Base-by-base conservation (phyloP, 2,329 filamentous ascomycete species). In the Fusarium tanahbumbuense region DNA sequence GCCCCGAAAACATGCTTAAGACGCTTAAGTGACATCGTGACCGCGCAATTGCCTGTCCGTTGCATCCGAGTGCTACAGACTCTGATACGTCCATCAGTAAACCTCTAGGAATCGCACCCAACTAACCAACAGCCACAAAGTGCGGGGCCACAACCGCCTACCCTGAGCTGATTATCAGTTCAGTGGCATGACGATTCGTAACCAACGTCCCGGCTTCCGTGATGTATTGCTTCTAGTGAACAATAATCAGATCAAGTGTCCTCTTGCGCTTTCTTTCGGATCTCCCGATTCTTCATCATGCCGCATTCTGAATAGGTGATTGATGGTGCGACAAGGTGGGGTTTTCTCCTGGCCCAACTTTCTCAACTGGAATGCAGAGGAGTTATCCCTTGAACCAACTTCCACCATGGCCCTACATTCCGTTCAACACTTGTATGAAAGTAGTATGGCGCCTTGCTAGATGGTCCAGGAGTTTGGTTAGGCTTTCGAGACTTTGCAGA, bases 401-500 rank as follows among this genome's bases (percentile, higher is more conserved):
- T 9, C 45, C 42, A 32, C 30, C 37, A 47, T 37, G 32, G 22
- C 23, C 25, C 46, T 57, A 37, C 48, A 30, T 64, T 49, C 49
- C 53, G 49, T 27, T 16, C 37, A 30, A 23, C 20, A 32, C 46
- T 71, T 18, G 25, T 10, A 55, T 56, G 18, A 32, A 50, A 48
- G 11, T 20, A 63, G 48, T 30, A 68, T 70, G 56, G 67, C 25
- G 41, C 49, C n/a, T 11, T 44, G 15, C 23, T 54, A 27, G 41
- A 48, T 45, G 42, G 25, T 34, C 64, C 61, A 55, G 32, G 42
- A 25, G 37, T 37, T 42, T 20, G 63, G 58, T 67, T 54, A 76
- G 25, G 60, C 54, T 55, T 56, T 76, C 8, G 70, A 78, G 20
- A 80, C 73, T 60, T 69, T 77, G 63, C 74, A 81, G 20, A 91